These are phyloP conservation scores for Zhuliangozyma parablackwelliae DNA, from an alignment of 1,139 yeast species.

Conservation along the genomic window DNA sequence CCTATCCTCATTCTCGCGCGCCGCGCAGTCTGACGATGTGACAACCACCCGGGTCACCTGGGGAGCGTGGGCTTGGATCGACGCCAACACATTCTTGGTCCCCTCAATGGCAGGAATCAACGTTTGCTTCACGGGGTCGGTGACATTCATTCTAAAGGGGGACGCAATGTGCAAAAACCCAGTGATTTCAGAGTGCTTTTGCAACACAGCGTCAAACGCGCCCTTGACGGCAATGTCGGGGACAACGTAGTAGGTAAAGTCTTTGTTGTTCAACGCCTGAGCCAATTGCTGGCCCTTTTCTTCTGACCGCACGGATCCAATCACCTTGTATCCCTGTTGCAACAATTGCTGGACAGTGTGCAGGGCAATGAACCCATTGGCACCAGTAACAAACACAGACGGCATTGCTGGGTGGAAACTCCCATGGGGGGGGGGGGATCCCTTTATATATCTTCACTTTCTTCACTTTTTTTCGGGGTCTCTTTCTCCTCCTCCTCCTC, in stretches of 20 bases:
- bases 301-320: conserved; percentile 26
- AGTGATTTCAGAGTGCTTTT: conserved; percentile 45
- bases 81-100: conserved; percentile 21
- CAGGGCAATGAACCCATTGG: conserved; percentile 52
- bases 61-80: conserved; percentile 19
- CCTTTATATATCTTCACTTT: background rate
- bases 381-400: conserved; percentile 48
- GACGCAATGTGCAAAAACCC: conserved; percentile 50
- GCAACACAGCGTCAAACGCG: conserved; percentile 53
- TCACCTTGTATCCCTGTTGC: conserved; percentile 19
- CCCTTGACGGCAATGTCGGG: conserved; percentile 25
- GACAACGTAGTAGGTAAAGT: conserved; percentile 27
- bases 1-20: conserved; percentile 3
- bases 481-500: background rate
- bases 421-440: background rate
- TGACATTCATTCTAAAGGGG: conserved; percentile 21
- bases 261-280: conserved; percentile 22
- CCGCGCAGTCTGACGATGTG: conserved; percentile 23
- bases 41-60: conserved; percentile 22
- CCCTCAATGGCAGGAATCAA: conserved; percentile 34
- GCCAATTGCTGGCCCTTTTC: conserved; percentile 23
- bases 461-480: too few species aligned
- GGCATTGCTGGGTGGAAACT: background rate
- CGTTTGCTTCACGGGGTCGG: conserved; percentile 26
- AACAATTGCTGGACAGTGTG: conserved; percentile 27